A percentile compares a stretch with the other conserved stretches of the same genome.
Conservation (phyloP, 1,284 basidiomycete species). For the Quambalaria eucalypti region DNA sequence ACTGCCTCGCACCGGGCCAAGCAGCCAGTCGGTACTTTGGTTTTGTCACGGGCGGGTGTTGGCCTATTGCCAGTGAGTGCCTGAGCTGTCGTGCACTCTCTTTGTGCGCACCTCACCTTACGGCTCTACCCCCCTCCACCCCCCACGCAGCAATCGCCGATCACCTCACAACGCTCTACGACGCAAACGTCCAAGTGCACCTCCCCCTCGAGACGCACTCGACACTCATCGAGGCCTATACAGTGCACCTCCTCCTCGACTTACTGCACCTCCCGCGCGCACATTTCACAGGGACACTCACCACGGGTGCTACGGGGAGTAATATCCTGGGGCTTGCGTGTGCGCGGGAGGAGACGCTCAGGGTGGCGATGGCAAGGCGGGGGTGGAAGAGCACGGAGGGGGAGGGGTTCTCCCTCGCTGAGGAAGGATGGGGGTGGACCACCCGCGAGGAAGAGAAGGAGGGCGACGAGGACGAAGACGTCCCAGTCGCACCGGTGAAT, state of each 20-base stretch:
- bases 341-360: constrained; percentile 26
- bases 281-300: constrained; percentile 49
- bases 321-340: constrained; percentile 52
- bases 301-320: constrained; percentile 53
- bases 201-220: constrained; percentile 48
- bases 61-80: constrained; percentile 48
- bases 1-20: constrained; percentile 1
- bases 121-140: background rate
- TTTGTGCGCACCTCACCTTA: constrained; percentile 16
- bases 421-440: constrained; percentile 27
- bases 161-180: constrained; percentile 3
- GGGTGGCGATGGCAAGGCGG: constrained; percentile 13
- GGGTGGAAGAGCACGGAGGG: constrained; percentile 26
- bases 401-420: constrained; percentile 39
- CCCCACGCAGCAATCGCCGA: constrained; percentile 2
- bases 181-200: constrained; percentile 50
- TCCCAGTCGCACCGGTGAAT: constrained; percentile 48
- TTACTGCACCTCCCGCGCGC: constrained; percentile 47
- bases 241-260: constrained; percentile 50
- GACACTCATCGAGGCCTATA: constrained; percentile 49
- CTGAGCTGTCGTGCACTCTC: constrained; percentile 44
- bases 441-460: background rate
- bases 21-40: constrained; percentile 50
- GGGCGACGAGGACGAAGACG: constrained; percentile 13
- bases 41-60: constrained; percentile 51